A percentile compares a stretch with the other conserved stretches of the same genome.
phyloP scores from a whole-genome alignment of 2,329 filamentous ascomycete species.

The Claviceps sp. region DNA sequence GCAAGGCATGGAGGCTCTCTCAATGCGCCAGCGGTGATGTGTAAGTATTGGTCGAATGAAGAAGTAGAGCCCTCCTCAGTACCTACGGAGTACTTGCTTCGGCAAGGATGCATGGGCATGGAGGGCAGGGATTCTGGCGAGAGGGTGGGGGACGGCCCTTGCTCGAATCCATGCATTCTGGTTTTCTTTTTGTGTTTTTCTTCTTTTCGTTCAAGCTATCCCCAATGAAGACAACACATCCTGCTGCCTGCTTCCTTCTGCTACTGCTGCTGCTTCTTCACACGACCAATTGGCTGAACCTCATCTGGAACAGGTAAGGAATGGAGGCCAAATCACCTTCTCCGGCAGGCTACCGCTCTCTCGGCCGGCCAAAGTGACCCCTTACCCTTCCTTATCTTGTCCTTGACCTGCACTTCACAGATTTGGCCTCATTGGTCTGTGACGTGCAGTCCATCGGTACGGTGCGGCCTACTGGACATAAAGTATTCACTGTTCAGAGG shows the following conservation, averaged over 20 bases:
- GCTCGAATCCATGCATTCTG: not conserved
- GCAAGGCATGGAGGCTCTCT: too few species aligned
- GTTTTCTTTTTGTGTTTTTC: not conserved
- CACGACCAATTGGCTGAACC: not conserved
- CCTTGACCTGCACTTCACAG: not conserved
- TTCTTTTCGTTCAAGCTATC: not conserved
- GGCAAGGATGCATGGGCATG: constrained; percentile 3
- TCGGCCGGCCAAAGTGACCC: constrained; percentile 4
- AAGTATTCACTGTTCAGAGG: not conserved
- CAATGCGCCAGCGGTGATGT: not conserved
- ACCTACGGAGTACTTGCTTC: constrained; percentile 1
- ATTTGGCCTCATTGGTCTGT: not conserved
- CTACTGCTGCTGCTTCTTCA: too few species aligned
- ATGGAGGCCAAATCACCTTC: not conserved
- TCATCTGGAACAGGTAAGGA: not conserved
- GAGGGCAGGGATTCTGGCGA: not conserved
- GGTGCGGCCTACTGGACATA: not conserved
- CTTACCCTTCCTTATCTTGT: not conserved
- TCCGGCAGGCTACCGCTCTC: constrained; percentile 4
- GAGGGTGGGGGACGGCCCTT: not conserved
- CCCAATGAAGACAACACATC: not conserved
- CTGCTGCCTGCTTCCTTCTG: not conserved
- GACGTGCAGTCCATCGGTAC: not conserved
- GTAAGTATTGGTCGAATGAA: constrained; percentile 3
- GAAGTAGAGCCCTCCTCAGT: constrained; percentile 3